Conservation (phyloP, 176 grass and related monocot species). For the Cenchrus fungigraminus region DNA sequence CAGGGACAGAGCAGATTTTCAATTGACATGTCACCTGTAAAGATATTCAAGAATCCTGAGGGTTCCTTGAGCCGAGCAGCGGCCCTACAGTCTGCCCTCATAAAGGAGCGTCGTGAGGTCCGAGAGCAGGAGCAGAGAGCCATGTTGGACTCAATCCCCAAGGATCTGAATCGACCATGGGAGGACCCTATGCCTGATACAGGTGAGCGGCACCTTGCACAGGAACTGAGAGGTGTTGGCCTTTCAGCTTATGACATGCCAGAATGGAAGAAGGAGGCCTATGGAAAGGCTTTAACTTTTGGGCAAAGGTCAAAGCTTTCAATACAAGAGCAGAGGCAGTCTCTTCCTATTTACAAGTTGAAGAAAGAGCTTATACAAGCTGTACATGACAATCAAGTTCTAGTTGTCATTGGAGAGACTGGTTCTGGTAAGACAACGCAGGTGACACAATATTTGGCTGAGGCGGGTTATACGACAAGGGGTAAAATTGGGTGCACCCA, state of each 20-base stretch:
- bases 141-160: conserved; percentile 96
- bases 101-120: conserved; percentile 94
- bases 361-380: conserved; percentile 96
- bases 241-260: conserved; percentile 95
- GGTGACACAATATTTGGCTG: conserved; percentile 89
- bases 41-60: conserved; percentile 97
- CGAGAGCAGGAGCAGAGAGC: conserved; percentile 92
- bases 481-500: conserved; percentile 98
- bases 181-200: conserved; percentile 96
- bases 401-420: conserved; percentile 96
- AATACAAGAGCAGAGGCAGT: conserved; percentile 91
- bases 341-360: conserved; percentile 88
- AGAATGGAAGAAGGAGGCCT: conserved; percentile 96
- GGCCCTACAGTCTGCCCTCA: conserved; percentile 85
- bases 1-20: conserved; percentile 84
- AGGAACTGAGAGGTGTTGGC: conserved; percentile 86
- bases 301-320: conserved; percentile 85
- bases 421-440: conserved; percentile 98
- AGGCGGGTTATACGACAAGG: conserved; percentile 89
- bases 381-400: conserved; percentile 93
- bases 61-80: conserved; percentile 90
- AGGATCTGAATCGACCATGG: conserved; percentile 98
- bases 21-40: conserved; percentile 91
- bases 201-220: conserved; percentile 81
- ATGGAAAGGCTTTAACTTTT: conserved; percentile 92